Conservation (phyloP, 768 basidiomycete genomes). For the Naganishia randhawae region DNA sequence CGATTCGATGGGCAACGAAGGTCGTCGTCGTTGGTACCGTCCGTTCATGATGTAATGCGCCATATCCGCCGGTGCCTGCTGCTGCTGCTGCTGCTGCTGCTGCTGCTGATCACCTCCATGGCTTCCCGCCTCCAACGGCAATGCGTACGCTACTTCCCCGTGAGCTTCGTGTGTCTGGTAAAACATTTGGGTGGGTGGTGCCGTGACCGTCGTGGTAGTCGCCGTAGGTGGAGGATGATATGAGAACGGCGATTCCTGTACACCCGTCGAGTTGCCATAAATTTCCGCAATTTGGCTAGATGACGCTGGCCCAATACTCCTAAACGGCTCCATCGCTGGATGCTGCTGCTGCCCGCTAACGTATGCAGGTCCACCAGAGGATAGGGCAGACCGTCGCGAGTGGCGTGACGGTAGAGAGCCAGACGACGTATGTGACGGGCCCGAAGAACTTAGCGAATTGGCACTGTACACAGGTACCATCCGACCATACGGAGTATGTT, state of each 20-base stretch:
- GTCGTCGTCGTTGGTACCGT: slow-evolving; percentile 11
- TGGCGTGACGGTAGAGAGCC: slow-evolving; percentile 3
- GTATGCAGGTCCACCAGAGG: slow-evolving; percentile 12
- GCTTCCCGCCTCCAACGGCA: background rate
- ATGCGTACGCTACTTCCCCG: background rate
- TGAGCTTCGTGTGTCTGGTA: background rate
- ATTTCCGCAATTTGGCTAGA: slow-evolving; percentile 28
- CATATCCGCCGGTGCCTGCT: background rate
- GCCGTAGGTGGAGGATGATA: slow-evolving; percentile 31
- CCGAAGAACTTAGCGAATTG: background rate
- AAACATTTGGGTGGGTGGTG: background rate
- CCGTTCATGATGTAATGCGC: slow-evolving; percentile 12
- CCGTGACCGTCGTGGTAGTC: too few relatives aligned
- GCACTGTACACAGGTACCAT: slow-evolving; percentile 2
- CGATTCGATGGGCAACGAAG: slow-evolving; percentile 9
- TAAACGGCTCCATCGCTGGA: background rate
- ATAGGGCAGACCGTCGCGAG: slow-evolving; percentile 7
- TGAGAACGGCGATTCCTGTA: slow-evolving; percentile 30
- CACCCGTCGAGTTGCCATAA: slow-evolving; percentile 27
- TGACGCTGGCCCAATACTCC: slow-evolving; percentile 18
- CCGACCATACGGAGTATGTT: background rate
- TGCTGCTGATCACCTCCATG: too few relatives aligned
- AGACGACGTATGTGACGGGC: slow-evolving; percentile 13
- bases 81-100: slow-evolving; percentile 15
- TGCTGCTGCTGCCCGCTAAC: background rate